Conservation (phyloP, 2,329 filamentous ascomycete genomes). For the Aspergillus pseudotamarii region DNA sequence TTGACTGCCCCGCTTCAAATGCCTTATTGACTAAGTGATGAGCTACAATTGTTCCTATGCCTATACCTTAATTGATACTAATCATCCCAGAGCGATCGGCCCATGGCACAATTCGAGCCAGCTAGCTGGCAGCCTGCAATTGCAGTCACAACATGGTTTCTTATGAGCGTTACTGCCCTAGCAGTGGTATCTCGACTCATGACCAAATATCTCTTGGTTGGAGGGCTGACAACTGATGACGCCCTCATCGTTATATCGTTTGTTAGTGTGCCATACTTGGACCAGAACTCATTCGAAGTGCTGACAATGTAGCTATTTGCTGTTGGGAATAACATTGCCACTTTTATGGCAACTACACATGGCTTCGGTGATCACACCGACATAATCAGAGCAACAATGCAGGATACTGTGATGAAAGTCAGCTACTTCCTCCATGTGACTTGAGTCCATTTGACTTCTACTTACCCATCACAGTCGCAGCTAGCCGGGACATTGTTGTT, state of each 20-base stretch:
- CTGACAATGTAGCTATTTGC: slow-evolving; percentile 13
- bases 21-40: not conserved
- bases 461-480: slow-evolving; percentile 16
- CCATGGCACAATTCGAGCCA: slow-evolving; percentile 21
- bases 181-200: slow-evolving; percentile 22
- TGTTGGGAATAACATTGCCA: slow-evolving; percentile 18
- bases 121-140: slow-evolving; percentile 25
- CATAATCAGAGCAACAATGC: slow-evolving; percentile 13
- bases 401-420: slow-evolving; percentile 26
- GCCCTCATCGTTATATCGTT: slow-evolving; percentile 22
- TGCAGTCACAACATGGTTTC: slow-evolving; percentile 25
- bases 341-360: slow-evolving; percentile 22
- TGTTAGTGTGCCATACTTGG: slow-evolving; percentile 2
- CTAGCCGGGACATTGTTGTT: slow-evolving; percentile 23
- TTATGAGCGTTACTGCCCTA: slow-evolving; percentile 21
- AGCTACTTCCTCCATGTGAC: not conserved
- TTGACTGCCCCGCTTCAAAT: not conserved
- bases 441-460: not conserved
- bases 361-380: slow-evolving; percentile 26
- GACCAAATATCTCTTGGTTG: slow-evolving; percentile 25
- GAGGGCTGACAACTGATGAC: slow-evolving; percentile 23
- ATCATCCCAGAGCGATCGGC: no score
- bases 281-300: not conserved
- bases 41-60: not conserved
- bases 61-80: not conserved